Evolutionary conservation across 2,329 filamentous ascomycete genomes (phyloP), one percentile per base, ranked within the genome.

Genomic region (Botrytis pseudocinerea): DNA sequence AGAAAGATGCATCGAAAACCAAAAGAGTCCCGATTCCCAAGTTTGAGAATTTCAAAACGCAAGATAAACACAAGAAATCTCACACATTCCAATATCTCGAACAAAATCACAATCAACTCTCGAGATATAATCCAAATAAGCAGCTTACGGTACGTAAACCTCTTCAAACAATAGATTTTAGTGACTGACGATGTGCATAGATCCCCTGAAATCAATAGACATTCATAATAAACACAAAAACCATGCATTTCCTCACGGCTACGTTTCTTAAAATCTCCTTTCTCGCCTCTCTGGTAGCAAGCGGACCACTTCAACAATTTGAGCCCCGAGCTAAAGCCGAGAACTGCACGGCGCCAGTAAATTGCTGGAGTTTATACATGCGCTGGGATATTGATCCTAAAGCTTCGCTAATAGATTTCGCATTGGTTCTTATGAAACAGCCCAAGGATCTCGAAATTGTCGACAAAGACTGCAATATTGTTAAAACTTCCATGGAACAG

Each of bases 381-480:
- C 32, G 35, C 64, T 68, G 64, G 64, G 22, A 68, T 9, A 14
- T 25, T 4, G n/a, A 44, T 5, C 32, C 62, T 6, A 35, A 35
- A 62, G 59, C 35, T 5, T 0, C 16, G 0, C 10, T 16, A 6
- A 1, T 1, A 8, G 12, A 40, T 10, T 28, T n/a, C 1, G 16
- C 7, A 1, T 9, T 40, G 7, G 1, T 6, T 6, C 22, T 54
- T 2, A 54, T 40, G 64, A n/a, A 8, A 1, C 16, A 40, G 25
- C 64, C 64, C 3, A 54, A 28, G 7, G 25, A 18, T 4, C 32
- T 54, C 9, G 48, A 20, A 4, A 18, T 68, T 10, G 8, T 16
- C 9, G 32, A 54, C 22, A 54, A 8, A 28, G 25, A 42, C 9
- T 68, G 64, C 35, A 54, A 18, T 18, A 28, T 14, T 12, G 25